Base-by-base conservation (phyloP, 75 land plant genomes). In the Picea sitchensis region DNA sequence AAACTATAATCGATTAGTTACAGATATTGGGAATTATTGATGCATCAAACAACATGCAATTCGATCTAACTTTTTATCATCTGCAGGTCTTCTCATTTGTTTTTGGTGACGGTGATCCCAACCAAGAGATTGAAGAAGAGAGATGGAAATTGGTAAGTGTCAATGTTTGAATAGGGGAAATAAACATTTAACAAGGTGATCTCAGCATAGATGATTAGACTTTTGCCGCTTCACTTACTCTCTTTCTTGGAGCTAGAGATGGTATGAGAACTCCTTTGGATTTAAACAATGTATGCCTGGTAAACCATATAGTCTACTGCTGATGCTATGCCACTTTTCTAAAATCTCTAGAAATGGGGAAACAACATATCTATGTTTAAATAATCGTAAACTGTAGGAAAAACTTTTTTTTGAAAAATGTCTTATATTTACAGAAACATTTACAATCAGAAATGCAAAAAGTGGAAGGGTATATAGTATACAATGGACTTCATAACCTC, bases 51-150 rank as follows among this genome's bases (percentile, higher is more conserved):
- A 38, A 59, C 72, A 54, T 54, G 34, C 56, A 58, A 12, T 20
- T 18, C 17, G n/a, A 26, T 9, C 31, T n/a, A 26, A 76, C 47
- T 30, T 47, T 44, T 47, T 77, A 4, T 83, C 56, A 13, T 80
- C 73, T 88, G 77, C 78, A 97, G 99, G 91, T 97, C n/a, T 97
- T 97, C 78, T 97, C 99, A 31, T 95, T 97, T 83, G 99, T 97
- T 11, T 97, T 97, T 90, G 99, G 99, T 31, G 98, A 97, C 78
- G 93, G 98, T 75, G 98, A 97, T 93, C 99, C 99, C 74, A 97
- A 97, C 88, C 91, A 95, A 86, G 99, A 92, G 76, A 83, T 90
- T 75, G 98, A 96, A 85, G 98, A 94, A 79, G 84, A 89, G 76
- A 88, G 98, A 78, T 96, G 99, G 99, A 94, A 94, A 85, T 81